Evolutionary conservation across 306 rosid genomes (phyloP), one percentile per base, ranked within the genome.

Genomic region (Cyclanthera cordifolia): DNA sequence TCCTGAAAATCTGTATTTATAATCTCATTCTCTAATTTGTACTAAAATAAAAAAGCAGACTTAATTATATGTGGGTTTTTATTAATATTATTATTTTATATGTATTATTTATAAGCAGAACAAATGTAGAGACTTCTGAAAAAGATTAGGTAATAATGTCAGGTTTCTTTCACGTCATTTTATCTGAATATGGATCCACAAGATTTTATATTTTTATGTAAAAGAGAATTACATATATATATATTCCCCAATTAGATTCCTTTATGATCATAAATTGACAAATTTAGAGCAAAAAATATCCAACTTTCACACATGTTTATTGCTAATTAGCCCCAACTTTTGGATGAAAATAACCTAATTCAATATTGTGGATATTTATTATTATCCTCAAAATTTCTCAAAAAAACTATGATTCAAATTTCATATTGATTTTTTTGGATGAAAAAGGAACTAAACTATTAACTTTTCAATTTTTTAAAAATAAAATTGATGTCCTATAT

Each of bases 131-230:
- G 10, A 28, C 11, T 7, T 32, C 9, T 63, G 25, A 12, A 64
- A 64, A 10, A 23, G 16, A 64, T 43, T 43, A 6, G 45, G 52
- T n/a, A 41, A 1, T 12, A 37, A 63, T 3, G 6, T 63, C 0
- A 5, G 53, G 46, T 64, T 64, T 53, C 32, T 64, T 64, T 64
- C 37, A 64, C 21, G 70, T 43, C 70, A 64, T 64, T 39, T 39
- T 8, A 34, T 34, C 8, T 57, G 4, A 0, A 4, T 56, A 14
- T 6, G 27, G 16, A 60, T 32, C 67, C 16, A 52, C 27, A 17
- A 17, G 69, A 13, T 41, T 19, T 41, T 10, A 21, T 2, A 45
- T 14, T 14, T 21, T 24, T 24, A 54, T 8, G 24, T 45, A 45
- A 65, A 24, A 65, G 23, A 3, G 13, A 45, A 14, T 21, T 8